phyloP scores from a whole-genome alignment of 2,329 filamentous ascomycete genomes.

The Amauroascus niger region DNA sequence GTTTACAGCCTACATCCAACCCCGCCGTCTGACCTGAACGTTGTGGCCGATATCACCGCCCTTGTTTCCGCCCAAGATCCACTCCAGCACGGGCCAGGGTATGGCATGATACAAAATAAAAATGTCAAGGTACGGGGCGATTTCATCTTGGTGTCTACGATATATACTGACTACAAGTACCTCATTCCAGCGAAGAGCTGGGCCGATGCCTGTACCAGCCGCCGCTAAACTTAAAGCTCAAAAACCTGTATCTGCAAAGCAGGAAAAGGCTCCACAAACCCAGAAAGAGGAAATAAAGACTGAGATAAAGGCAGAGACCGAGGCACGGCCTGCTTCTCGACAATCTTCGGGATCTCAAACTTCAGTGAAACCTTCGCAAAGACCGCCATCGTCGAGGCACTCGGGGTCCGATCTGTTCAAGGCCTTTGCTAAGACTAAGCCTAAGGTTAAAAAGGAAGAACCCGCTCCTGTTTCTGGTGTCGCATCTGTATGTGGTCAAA shows the following conservation, averaged over 20 bases:
- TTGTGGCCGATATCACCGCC: constrained; percentile 58
- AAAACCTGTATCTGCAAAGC: not conserved
- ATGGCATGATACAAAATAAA: constrained; percentile 66
- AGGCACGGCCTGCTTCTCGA: constrained; percentile 13
- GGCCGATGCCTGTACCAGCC: not conserved
- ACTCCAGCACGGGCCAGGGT: constrained; percentile 49
- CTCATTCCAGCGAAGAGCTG: constrained; percentile 11
- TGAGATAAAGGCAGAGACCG: not conserved
- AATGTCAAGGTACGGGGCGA: constrained; percentile 47
- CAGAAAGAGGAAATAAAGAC: constrained; percentile 1
- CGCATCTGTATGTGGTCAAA: constrained; percentile 29
- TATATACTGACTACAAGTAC: not conserved
- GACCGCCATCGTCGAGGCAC: constrained; percentile 45
- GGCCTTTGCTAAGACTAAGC: constrained; percentile 63
- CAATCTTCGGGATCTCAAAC: constrained; percentile 22
- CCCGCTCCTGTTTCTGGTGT: constrained; percentile 27
- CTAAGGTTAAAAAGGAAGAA: constrained; percentile 44
- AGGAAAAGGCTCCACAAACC: constrained; percentile 1
- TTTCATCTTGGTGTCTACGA: not conserved
- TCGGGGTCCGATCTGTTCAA: constrained; percentile 60
- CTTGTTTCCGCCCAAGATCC: constrained; percentile 56
- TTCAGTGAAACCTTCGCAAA: constrained; percentile 30
- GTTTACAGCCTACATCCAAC: constrained; percentile 74
- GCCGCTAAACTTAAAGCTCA: not conserved
- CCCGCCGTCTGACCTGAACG: constrained; percentile 60